Percentiles rank a stretch among this genome's conserved stretches.
Conservation (phyloP, 768 basidiomycete species). For the Royoungia palumana region DNA sequence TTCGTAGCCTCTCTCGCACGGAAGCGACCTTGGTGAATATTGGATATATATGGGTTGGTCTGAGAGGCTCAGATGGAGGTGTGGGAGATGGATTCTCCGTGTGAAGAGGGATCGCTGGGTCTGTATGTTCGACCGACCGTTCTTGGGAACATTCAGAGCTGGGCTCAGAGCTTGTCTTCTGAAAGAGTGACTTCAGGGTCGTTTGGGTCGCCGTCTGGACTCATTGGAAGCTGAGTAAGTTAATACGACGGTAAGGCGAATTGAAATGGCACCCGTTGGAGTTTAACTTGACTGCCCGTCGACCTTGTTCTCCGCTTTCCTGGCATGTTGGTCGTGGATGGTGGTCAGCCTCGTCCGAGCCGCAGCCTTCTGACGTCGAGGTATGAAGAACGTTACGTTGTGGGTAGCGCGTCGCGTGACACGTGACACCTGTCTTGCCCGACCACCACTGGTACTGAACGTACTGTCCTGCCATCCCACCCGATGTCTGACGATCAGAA, state of each 20-base stretch:
- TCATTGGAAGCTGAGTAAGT: constrained; percentile 5
- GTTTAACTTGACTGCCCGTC: constrained; percentile 6
- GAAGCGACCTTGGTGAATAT: constrained; percentile 21
- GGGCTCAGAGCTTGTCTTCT: constrained; percentile 5
- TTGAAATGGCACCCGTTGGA: constrained; percentile 17
- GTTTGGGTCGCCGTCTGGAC: constrained; percentile 22
- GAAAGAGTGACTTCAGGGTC: constrained; percentile 28
- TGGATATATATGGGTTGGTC: constrained; percentile 22
- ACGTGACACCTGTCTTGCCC: constrained; percentile 13
- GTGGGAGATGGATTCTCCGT: not conserved
- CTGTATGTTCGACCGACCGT: not conserved
- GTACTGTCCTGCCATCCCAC: not conserved
- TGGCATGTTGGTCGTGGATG: constrained; percentile 13
- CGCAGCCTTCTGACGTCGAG: too few species aligned
- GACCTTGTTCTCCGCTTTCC: constrained; percentile 24
- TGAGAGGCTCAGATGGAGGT: not conserved
- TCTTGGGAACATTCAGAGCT: constrained; percentile 1
- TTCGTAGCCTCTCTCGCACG: constrained; percentile 1
- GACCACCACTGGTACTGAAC: too few species aligned
- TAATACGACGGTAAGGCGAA: not conserved
- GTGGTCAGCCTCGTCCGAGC: not conserved
- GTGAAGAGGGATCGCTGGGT: not conserved
- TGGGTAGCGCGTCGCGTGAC: constrained; percentile 28
- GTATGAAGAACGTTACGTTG: too few species aligned
- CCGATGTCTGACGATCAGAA: constrained; percentile 11